These are phyloP conservation scores for Sporothrix euskadiensis DNA, from an alignment of 2,329 filamentous ascomycete genomes.

Conservation along the genomic window DNA sequence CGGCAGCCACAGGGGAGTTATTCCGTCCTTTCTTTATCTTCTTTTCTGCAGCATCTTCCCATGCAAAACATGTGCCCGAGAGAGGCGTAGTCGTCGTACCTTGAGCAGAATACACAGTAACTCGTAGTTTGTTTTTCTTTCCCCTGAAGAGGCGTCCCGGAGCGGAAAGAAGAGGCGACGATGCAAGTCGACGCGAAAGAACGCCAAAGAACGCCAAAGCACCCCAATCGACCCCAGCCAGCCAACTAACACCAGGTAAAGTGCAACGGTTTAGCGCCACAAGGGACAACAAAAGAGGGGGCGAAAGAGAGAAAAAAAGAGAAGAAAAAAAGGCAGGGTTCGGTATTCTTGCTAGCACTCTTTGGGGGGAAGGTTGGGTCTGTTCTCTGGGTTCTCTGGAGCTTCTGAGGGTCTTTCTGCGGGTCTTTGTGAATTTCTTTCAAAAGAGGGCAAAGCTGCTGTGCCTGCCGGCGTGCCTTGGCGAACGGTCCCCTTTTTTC, in stretches of 20 bases:
- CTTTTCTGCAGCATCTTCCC: neutral
- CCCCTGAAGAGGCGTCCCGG: neutral
- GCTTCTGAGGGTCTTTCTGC: neutral
- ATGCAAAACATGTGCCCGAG: constrained; percentile 5
- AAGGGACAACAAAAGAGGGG: neutral
- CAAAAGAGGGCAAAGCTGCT: neutral
- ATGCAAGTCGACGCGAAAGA: too few relatives aligned
- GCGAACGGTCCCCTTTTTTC: neutral
- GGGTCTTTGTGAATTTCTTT: neutral
- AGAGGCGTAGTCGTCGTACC: neutral
- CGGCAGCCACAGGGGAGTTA: neutral
- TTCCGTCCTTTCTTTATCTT: neutral
- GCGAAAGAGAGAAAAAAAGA: neutral
- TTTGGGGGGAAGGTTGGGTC: neutral
- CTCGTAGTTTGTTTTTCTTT: neutral
- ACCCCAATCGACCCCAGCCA: too few relatives aligned
- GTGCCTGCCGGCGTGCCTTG: constrained; percentile 11
- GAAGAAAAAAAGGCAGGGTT: neutral
- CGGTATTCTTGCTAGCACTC: neutral
- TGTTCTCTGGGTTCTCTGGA: neutral
- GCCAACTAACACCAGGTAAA: neutral
- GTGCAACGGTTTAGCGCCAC: neutral
- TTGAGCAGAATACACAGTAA: too few relatives aligned
- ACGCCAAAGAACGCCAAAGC: neutral
- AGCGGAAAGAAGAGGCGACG: neutral